Percentiles rank a stretch among this genome's conserved stretches.
Evolutionary conservation across 1,139 yeast species (phyloP).

Genomic region (Kodamaea derodonti): DNA sequence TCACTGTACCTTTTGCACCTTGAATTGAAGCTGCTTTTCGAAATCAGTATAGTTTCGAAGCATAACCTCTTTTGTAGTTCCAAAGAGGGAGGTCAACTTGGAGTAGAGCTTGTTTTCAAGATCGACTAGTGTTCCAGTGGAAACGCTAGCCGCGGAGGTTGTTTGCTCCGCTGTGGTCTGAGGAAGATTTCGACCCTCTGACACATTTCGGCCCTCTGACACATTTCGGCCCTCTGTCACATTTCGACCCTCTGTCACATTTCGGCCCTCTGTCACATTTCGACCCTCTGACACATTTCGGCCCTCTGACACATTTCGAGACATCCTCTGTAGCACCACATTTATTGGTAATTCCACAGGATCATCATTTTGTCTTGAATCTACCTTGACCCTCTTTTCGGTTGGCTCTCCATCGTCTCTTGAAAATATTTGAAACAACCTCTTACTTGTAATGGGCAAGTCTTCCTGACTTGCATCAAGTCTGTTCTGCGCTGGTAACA

Average conservation of each 20-base stretch:
- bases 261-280: no score
- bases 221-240: no score
- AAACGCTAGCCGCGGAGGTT: no score
- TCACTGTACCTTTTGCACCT: no score
- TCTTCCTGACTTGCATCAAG: slow-evolving; percentile 10
- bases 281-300: no score
- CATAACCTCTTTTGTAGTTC: slow-evolving; percentile 4
- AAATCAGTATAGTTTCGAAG: slow-evolving; percentile 1
- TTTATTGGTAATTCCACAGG: slow-evolving; percentile 1
- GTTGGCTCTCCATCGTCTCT: slow-evolving; percentile 11
- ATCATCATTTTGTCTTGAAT: slow-evolving; percentile 3
- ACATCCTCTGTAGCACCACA: background rate
- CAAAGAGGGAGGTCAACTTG: slow-evolving; percentile 4
- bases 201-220: no score
- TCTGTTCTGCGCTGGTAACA: slow-evolving; percentile 24
- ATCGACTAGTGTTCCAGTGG: slow-evolving; percentile 1
- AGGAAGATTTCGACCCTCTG: no score
- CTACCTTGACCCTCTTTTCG: slow-evolving; percentile 1
- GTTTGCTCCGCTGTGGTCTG: no score
- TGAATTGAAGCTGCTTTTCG: slow-evolving; percentile 1
- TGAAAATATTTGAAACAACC: slow-evolving; percentile 35
- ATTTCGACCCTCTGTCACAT: no score
- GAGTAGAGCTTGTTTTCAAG: slow-evolving; percentile 2
- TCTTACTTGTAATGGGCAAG: slow-evolving; percentile 28
- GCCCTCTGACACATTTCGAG: no score